A percentile compares a stretch with the other conserved stretches of the same genome.
Conservation (phyloP, 2,329 filamentous ascomycete genomes). For the Trichoderma gracile region DNA sequence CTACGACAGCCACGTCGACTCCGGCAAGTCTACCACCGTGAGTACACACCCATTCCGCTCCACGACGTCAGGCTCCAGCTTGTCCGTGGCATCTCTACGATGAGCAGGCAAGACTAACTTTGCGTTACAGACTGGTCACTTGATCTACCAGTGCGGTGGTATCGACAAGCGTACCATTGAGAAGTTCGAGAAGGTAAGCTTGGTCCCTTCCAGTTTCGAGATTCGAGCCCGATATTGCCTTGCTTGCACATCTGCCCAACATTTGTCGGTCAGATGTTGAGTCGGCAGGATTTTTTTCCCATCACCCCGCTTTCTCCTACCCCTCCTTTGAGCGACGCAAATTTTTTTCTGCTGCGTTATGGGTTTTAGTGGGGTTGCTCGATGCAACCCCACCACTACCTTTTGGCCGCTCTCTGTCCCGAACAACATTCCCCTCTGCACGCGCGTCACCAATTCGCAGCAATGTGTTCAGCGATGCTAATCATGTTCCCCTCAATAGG, state of each 20-base stretch:
- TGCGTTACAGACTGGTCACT: slow-evolving; percentile 65
- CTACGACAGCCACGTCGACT: slow-evolving; percentile 81
- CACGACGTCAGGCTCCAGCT: slow-evolving; percentile 14
- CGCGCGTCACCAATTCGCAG: neutral
- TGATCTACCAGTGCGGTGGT: slow-evolving; percentile 99
- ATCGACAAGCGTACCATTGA: slow-evolving; percentile 99
- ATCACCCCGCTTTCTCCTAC: slow-evolving; percentile 19
- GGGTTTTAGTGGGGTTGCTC: slow-evolving; percentile 2
- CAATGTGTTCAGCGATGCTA: slow-evolving; percentile 21
- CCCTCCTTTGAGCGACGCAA: slow-evolving; percentile 22
- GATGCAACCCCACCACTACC: neutral
- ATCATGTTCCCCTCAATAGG: slow-evolving; percentile 53
- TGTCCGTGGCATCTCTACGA: slow-evolving; percentile 22
- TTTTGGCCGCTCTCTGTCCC: neutral
- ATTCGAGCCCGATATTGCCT: slow-evolving; percentile 26
- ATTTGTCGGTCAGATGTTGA: neutral
- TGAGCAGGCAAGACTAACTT: slow-evolving; percentile 28
- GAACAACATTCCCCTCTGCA: neutral
- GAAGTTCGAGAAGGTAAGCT: slow-evolving; percentile 99
- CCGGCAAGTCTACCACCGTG: slow-evolving; percentile 98
- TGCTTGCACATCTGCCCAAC: slow-evolving; percentile 2
- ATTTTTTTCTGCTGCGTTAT: neutral
- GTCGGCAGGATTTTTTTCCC: neutral
- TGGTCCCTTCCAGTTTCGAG: neutral
- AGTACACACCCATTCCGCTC: slow-evolving; percentile 43